Evolutionary conservation across 225 moss, liverwort and hornwort species (phyloP).

Genomic region (Bryoerythrophyllum caledonicum): DNA sequence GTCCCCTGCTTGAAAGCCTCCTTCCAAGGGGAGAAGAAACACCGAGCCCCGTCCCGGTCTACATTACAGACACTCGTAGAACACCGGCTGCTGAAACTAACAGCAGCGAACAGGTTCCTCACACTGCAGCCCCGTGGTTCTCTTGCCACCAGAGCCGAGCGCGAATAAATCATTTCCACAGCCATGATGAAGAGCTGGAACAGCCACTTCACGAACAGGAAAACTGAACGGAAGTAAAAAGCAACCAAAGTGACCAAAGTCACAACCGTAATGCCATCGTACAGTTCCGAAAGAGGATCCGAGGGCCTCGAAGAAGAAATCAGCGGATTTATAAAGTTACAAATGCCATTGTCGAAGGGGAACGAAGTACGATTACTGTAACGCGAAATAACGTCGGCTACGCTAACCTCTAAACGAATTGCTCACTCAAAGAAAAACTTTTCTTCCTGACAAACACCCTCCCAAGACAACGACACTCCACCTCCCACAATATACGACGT

Average conservation of each 20-base stretch:
- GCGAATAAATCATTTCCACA: conserved; percentile 35
- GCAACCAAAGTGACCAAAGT: conserved; percentile 37
- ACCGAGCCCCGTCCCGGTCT: conserved; percentile 33
- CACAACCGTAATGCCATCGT: conserved; percentile 48
- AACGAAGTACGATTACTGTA: conserved; percentile 38
- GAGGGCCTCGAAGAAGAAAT: conserved; percentile 28
- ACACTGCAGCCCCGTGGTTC: conserved; percentile 36
- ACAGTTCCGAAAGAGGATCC: background rate
- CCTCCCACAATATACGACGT: background rate
- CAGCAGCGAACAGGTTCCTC: conserved; percentile 35
- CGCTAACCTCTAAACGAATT: background rate
- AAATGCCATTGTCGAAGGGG: conserved; percentile 36
- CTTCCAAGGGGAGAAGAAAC: conserved; percentile 30
- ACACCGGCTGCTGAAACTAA: conserved; percentile 31
- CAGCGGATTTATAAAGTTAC: conserved; percentile 16
- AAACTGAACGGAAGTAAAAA: conserved; percentile 25
- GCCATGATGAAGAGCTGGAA: conserved; percentile 47
- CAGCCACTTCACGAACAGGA: conserved; percentile 39
- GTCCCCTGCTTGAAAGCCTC: conserved; percentile 41
- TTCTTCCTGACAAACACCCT: conserved; percentile 18
- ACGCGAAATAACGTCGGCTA: conserved; percentile 40
- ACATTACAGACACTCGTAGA: conserved; percentile 21
- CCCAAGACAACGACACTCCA: background rate
- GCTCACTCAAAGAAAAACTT: background rate
- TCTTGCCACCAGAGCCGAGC: conserved; percentile 41